These are phyloP conservation scores for Amesomyces nigricolor DNA, from an alignment of 2,329 filamentous ascomycete species.

Conservation along the genomic window DNA sequence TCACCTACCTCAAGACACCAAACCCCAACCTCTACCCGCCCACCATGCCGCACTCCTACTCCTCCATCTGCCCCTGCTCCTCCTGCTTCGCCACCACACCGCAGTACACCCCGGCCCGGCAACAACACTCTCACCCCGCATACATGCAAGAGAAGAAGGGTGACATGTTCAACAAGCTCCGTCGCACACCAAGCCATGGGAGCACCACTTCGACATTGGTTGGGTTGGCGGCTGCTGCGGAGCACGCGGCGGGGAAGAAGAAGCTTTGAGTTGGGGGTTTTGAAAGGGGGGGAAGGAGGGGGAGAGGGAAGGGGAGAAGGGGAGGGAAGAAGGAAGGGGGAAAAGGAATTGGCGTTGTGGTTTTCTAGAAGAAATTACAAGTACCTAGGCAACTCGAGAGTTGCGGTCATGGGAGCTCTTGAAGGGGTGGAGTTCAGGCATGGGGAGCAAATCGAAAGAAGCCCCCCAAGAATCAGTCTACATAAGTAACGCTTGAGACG, in stretches of 20 bases:
- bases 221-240: background rate
- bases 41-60: background rate
- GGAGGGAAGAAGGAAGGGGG: too few relatives aligned
- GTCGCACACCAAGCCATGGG: conserved; percentile 4
- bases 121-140: background rate
- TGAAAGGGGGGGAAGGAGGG: background rate
- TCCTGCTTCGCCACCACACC: conserved; percentile 16
- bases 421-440: too few relatives aligned
- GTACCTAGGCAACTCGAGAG: too few relatives aligned
- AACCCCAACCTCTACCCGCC: too few relatives aligned
- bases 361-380: too few relatives aligned
- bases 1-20: too few relatives aligned
- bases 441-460: too few relatives aligned
- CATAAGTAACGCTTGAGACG: too few relatives aligned
- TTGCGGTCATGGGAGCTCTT: too few relatives aligned
- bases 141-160: background rate
- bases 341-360: background rate
- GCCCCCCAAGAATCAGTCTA: too few relatives aligned
- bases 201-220: conserved; percentile 15
- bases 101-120: background rate
- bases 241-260: background rate
- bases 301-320: background rate
- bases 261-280: background rate
- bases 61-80: conserved; percentile 19
- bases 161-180: background rate